A percentile compares a stretch with the other conserved stretches of the same genome.
Conservation (phyloP, 1,284 basidiomycete genomes). For the Fistulinella cinereoalba region DNA sequence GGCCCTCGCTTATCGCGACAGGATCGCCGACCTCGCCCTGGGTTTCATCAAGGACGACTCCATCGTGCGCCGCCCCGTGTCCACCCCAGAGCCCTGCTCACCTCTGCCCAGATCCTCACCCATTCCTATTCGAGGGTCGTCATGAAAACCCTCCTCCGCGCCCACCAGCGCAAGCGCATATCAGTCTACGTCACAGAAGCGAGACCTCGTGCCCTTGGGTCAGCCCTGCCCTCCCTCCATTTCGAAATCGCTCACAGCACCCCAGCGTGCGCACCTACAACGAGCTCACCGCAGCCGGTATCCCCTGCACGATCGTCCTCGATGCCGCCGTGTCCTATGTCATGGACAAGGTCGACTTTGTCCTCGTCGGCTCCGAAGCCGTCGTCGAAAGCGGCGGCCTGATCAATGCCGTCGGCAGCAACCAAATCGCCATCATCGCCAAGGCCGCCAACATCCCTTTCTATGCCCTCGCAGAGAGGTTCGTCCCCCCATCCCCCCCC, state of each 20-base stretch:
- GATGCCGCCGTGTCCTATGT: conserved; percentile 97
- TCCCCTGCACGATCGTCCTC: conserved; percentile 92
- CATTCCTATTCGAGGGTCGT: conserved; percentile 97
- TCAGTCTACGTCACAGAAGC: conserved; percentile 98
- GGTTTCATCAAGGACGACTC: conserved; percentile 95
- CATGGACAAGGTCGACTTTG: conserved; percentile 94
- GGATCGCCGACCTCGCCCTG: conserved; percentile 87
- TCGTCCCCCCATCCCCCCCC: conserved; percentile 25
- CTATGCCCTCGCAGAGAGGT: conserved; percentile 95
- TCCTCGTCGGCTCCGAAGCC: conserved; percentile 95
- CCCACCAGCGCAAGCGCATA: conserved; percentile 89
- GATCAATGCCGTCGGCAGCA: conserved; percentile 89
- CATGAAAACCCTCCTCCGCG: conserved; percentile 86
- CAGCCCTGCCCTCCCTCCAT: conserved; percentile 8
- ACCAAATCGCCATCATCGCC: conserved; percentile 95
- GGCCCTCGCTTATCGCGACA: conserved; percentile 84
- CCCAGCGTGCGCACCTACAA: conserved; percentile 85
- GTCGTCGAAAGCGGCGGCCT: conserved; percentile 93
- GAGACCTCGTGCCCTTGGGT: conserved; percentile 82
- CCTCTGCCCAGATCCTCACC: conserved; percentile 96
- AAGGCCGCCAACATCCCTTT: conserved; percentile 94
- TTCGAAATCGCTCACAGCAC: conserved; percentile 8
- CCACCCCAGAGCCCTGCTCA: too few species aligned
- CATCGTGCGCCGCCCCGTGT: too few species aligned
- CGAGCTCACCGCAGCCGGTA: conserved; percentile 77